phyloP scores from a whole-genome alignment of 768 basidiomycete species.

The Leccinum variicolor region DNA sequence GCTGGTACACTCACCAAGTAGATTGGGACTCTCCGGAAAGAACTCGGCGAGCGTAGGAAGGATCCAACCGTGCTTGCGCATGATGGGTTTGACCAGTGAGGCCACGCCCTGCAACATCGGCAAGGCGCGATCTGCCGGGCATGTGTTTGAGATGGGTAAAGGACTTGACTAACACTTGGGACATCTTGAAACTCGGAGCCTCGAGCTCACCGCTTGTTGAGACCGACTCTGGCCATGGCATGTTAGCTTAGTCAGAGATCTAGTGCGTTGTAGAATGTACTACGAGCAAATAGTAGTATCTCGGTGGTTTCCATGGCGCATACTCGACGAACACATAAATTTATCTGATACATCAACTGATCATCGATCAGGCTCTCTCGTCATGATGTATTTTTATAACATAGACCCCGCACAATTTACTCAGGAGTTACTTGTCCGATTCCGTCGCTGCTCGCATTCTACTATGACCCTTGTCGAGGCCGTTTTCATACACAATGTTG shows the following conservation, averaged over 20 bases:
- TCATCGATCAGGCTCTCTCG: neutral
- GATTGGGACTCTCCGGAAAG: slow-evolving; percentile 68
- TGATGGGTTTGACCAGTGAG: slow-evolving; percentile 88
- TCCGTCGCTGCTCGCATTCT: too few species aligned
- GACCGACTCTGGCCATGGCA: neutral
- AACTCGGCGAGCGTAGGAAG: slow-evolving; percentile 83
- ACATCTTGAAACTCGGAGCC: slow-evolving; percentile 37
- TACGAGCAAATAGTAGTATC: too few species aligned
- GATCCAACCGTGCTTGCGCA: slow-evolving; percentile 81
- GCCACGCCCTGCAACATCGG: slow-evolving; percentile 65
- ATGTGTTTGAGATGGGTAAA: slow-evolving; percentile 70
- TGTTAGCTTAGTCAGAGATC: slow-evolving; percentile 14
- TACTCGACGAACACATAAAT: neutral
- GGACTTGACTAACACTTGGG: slow-evolving; percentile 57
- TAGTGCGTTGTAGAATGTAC: too few species aligned
- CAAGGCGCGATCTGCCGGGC: slow-evolving; percentile 65
- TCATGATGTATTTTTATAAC: neutral
- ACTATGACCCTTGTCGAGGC: too few species aligned
- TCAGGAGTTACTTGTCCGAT: neutral
- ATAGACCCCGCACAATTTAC: neutral
- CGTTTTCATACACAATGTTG: too few species aligned
- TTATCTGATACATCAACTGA: neutral
- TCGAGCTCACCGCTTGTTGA: neutral
- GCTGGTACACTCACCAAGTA: slow-evolving; percentile 56
- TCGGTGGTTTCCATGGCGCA: too few species aligned